Base-by-base conservation (phyloP, 495 filamentous ascomycete species). In the Ramalina peruviana region DNA sequence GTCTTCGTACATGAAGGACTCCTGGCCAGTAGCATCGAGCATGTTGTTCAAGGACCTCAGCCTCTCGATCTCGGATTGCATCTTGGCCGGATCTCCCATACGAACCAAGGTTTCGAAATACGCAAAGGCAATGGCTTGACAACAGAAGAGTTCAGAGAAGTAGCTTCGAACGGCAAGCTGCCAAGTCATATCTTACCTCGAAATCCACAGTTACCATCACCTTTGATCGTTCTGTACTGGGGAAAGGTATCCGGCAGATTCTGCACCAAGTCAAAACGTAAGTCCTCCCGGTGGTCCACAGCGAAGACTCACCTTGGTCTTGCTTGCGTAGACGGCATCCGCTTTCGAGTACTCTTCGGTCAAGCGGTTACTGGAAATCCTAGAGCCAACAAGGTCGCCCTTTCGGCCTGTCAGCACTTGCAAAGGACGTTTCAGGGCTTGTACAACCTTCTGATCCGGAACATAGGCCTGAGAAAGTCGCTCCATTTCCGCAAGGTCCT, bases 201-300 rank as follows among this genome's bases (percentile, higher is more conserved):
- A 90, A 92, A 98, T 55, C 92, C 92, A 69, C 92, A 98, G 60
- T 93, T 89, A 36, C 92, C 92, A 68, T 98, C 92, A 19, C 92
- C 89, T 62, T 81, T 82, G 66, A 94, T 81, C 4, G 82, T 82
- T 39, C 92, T 85, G 58, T 86, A 92, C 58, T 88, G 80, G 15
- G 87, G 85, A 62, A 93, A 94, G 54, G 84, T 89, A 49, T 82
- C 70, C 1, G 85, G 83, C 43, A 98, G 27, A 37, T 37, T 48
- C 45, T 48, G 26, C 7, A 10, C 33, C 2, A 10, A 13, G 30
- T 48, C 6, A 48, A 19, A 37, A 13, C 2, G 19, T 36, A n/a
- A 16, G 21, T 19, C 16, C 9, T 23, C 7, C 6, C 1, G 9
- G 9, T 9, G 37, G 23, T 9, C 45, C 17, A 33, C 7, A 9